phyloP scores from a whole-genome alignment of 768 basidiomycete species.

The Pisolithus sp. region DNA sequence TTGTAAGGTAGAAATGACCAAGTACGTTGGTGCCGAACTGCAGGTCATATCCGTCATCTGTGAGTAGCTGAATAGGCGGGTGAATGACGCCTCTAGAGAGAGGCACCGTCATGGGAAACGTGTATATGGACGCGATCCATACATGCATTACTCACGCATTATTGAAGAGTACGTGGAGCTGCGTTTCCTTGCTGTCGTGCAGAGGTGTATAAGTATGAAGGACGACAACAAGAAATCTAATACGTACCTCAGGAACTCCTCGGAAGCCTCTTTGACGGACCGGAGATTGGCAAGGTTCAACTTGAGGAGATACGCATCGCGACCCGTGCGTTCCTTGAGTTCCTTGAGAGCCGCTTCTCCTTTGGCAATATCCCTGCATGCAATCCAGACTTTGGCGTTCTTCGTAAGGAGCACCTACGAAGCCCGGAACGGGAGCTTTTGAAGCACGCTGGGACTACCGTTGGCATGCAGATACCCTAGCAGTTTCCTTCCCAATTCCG shows the following conservation, averaged over 20 bases:
- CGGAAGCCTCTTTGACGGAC: conserved; percentile 22
- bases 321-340: conserved; percentile 32
- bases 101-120: neutral
- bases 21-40: conserved; percentile 30
- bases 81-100: conserved; percentile 19
- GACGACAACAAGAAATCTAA: neutral
- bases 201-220: neutral
- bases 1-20: conserved; percentile 28
- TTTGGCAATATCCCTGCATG: conserved; percentile 34
- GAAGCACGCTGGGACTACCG: too few relatives aligned
- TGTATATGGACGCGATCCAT: too few relatives aligned
- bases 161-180: conserved; percentile 28
- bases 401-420: conserved; percentile 33
- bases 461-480: too few relatives aligned
- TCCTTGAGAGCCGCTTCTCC: conserved; percentile 34
- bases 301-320: conserved; percentile 21
- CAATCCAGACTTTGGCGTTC: conserved; percentile 49
- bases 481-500: too few relatives aligned
- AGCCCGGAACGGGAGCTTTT: too few relatives aligned
- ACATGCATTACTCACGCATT: conserved; percentile 20
- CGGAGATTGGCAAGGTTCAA: conserved; percentile 30
- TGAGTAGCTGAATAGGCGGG: conserved; percentile 15
- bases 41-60: conserved; percentile 27
- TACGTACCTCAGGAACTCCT: conserved; percentile 24
- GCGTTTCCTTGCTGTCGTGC: conserved; percentile 16